Conservation (phyloP, 495 filamentous ascomycete species). For the Aspergillus hancockii region DNA sequence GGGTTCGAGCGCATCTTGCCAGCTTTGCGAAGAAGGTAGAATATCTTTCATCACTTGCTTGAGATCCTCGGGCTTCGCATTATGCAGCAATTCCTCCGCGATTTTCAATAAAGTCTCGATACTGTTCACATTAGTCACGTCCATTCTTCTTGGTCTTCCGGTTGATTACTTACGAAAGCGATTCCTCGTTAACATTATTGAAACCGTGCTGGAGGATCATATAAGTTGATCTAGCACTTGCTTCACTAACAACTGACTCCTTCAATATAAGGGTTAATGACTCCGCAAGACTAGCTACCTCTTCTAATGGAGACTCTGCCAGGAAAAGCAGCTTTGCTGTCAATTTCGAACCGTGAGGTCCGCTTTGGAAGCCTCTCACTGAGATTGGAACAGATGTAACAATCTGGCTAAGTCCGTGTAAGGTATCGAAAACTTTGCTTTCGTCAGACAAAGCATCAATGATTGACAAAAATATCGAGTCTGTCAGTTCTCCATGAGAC, state of each 20-base stretch:
- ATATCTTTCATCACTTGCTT: slow-evolving; percentile 38
- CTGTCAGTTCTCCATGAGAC: slow-evolving; percentile 41
- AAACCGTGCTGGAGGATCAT: slow-evolving; percentile 56
- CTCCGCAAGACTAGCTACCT: slow-evolving; percentile 52
- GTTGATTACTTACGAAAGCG: slow-evolving; percentile 48
- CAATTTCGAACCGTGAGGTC: slow-evolving; percentile 51
- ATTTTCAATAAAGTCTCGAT: slow-evolving; percentile 56
- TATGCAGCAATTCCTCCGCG: slow-evolving; percentile 51
- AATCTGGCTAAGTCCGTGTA: slow-evolving; percentile 44
- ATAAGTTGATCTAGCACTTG: slow-evolving; percentile 40
- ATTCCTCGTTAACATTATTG: slow-evolving; percentile 48
- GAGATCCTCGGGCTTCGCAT: slow-evolving; percentile 31
- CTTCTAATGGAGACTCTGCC: slow-evolving; percentile 55
- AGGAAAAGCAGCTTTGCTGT: slow-evolving; percentile 58
- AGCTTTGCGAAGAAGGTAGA: slow-evolving; percentile 48
- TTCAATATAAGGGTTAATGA: slow-evolving; percentile 43
- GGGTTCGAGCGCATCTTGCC: slow-evolving; percentile 54
- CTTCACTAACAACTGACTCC: slow-evolving; percentile 36
- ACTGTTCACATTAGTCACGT: slow-evolving; percentile 33
- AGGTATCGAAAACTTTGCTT: slow-evolving; percentile 29
- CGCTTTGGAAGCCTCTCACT: slow-evolving; percentile 41
- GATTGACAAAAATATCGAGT: slow-evolving; percentile 42
- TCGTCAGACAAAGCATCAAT: slow-evolving; percentile 41
- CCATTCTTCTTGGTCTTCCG: not conserved
- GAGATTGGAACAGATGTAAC: slow-evolving; percentile 36